Percentiles rank a stretch among this genome's conserved stretches.
phyloP scores from a whole-genome alignment of 441 rosid genomes.

The Gossypium gossypioides region DNA sequence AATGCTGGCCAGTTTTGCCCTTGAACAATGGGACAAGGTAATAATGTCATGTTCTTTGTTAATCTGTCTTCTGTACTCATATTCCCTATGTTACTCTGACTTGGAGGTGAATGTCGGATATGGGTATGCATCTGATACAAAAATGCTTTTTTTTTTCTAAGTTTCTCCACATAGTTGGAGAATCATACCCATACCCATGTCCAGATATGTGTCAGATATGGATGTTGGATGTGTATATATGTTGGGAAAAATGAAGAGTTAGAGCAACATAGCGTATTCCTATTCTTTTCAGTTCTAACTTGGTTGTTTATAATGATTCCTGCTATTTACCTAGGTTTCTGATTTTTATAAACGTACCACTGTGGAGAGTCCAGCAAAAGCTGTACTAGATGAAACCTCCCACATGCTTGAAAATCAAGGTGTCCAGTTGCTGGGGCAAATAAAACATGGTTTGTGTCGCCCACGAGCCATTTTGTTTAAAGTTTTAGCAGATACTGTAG shows the following conservation, averaged over 20 bases:
- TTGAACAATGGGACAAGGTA: neutral
- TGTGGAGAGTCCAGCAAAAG: constrained; percentile 81
- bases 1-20: neutral
- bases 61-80: neutral
- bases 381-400: constrained; percentile 64
- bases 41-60: neutral
- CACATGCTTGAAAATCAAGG: constrained; percentile 61
- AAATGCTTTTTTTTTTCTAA: neutral
- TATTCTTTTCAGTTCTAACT: constrained; percentile 6
- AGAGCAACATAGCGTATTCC: neutral
- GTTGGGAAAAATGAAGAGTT: neutral
- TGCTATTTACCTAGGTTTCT: constrained; percentile 52
- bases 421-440: constrained; percentile 86
- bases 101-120: too few relatives aligned
- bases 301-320: neutral
- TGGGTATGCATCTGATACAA: too few relatives aligned
- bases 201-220: neutral
- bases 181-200: neutral
- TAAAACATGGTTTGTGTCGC: constrained; percentile 87
- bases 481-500: constrained; percentile 90
- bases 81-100: neutral
- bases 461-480: constrained; percentile 93
- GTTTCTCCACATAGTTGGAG: neutral
- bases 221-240: neutral
- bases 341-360: constrained; percentile 77